Evolutionary conservation across 805 yeast species (phyloP), one percentile per base, ranked within the genome.

Genomic region (Sugiyamaella mastotermitis): DNA sequence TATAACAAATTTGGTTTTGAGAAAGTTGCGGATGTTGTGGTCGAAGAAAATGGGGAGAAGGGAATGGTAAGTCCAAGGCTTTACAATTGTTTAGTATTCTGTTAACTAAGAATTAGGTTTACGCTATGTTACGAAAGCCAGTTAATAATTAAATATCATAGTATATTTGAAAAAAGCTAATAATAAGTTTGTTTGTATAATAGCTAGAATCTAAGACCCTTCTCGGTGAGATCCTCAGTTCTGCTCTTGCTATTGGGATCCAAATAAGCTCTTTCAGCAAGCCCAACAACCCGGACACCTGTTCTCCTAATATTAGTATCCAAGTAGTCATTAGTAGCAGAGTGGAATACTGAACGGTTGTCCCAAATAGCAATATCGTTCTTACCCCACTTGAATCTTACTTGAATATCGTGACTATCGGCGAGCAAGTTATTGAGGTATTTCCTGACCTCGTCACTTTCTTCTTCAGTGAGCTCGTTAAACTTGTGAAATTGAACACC

Each of bases 291-390:
- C 24, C 60, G 48, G n/a, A 52, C 46, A 2, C 60, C 60, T 14
- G 48, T 41, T 35, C 60, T 48, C 19, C 37, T 36, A 10, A 27
- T 9, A 11, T 10, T 10, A 13, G 30, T 27, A 10, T 27, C 14
- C 9, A 27, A 27, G 10, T 27, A 27, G 31, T 83, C 90, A 37
- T 73, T 68, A 14, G 78, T 69, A 10, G 87, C 84, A 10, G 84
- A 68, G 57, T 83, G 90, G 33, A 41, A 47, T 17, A 72, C 60
- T 6, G 78, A 72, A 57, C 90, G 74, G 66, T 83, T 82, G 53
- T 83, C 90, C 88, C 90, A 82, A 18, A 80, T 58, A 16, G 78
- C 83, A 37, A 82, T 80, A 1, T 86, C 72, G 34, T 72, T 71
- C 37, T 79, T 77, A 53, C 76, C 80, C 75, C 75, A 69, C 35